Percentiles rank a stretch among this genome's conserved stretches.
phyloP scores from a whole-genome alignment of 116 monocot genomes.

The Posidonia oceanica region DNA sequence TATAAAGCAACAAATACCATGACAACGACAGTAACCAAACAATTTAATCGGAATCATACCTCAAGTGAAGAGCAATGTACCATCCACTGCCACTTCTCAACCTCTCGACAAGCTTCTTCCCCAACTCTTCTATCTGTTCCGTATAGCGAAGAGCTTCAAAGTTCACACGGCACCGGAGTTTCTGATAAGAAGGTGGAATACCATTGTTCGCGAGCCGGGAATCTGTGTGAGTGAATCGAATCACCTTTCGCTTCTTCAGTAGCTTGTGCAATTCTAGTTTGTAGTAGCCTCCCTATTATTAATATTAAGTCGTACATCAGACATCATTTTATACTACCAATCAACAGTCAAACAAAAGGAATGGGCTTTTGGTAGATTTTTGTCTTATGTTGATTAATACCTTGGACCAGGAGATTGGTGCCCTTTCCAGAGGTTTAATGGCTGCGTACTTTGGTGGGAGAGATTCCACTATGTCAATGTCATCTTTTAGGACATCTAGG shows the following conservation, averaged over 20 bases:
- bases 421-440: conserved; percentile 27
- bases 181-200: conserved; percentile 64
- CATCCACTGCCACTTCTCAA: conserved; percentile 27
- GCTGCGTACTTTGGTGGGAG: conserved; percentile 32
- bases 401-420: conserved; percentile 91
- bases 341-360: not conserved
- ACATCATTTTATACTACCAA: not conserved
- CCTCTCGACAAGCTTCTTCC: conserved; percentile 37
- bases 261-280: conserved; percentile 21
- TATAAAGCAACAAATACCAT: no score
- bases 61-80: conserved; percentile 82
- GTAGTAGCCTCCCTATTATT: conserved; percentile 38
- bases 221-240: conserved; percentile 63
- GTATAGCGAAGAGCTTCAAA: conserved; percentile 62
- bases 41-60: conserved; percentile 14
- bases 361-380: not conserved
- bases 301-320: not conserved
- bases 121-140: conserved; percentile 53
- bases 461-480: conserved; percentile 60
- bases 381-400: not conserved
- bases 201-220: conserved; percentile 63
- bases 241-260: conserved; percentile 51
- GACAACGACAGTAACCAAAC: no score
- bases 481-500: conserved; percentile 47
- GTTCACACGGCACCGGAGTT: conserved; percentile 71